A percentile compares a stretch with the other conserved stretches of the same genome.
Evolutionary conservation across 163 green algal species (phyloP).

Genomic region (Chlamydomonas reinhardtii): DNA sequence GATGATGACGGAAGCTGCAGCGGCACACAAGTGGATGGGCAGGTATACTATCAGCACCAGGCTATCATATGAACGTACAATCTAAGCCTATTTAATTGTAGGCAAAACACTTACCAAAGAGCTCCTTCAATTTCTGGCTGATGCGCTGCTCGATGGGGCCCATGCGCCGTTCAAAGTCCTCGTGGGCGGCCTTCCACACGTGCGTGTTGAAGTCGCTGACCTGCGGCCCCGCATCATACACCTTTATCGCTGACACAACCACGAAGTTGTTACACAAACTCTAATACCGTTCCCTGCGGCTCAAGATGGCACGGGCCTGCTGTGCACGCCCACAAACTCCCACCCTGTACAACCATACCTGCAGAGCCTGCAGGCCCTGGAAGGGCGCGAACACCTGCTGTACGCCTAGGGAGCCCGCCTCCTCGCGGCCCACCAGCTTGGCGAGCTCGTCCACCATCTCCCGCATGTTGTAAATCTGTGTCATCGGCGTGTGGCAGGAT

Average conservation of each 20-base stretch:
- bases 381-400: slow-evolving; percentile 70
- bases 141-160: slow-evolving; percentile 72
- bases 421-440: slow-evolving; percentile 63
- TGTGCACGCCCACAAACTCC: too few relatives aligned
- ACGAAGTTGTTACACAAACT: too few relatives aligned
- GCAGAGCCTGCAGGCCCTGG: slow-evolving; percentile 63
- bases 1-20: slow-evolving; percentile 61
- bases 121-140: slow-evolving; percentile 76
- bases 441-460: slow-evolving; percentile 71
- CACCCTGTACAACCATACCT: slow-evolving; percentile 31
- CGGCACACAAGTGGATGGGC: too few relatives aligned
- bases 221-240: neutral
- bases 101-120: slow-evolving; percentile 54
- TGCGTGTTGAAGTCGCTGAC: slow-evolving; percentile 67
- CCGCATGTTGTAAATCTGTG: slow-evolving; percentile 70
- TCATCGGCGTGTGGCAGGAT: too few relatives aligned
- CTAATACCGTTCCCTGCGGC: too few relatives aligned
- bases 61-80: too few relatives aligned
- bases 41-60: neutral
- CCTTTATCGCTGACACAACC: too few relatives aligned
- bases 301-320: too few relatives aligned
- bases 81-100: too few relatives aligned
- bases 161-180: slow-evolving; percentile 73
- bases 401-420: slow-evolving; percentile 54
- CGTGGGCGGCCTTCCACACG: slow-evolving; percentile 67